phyloP scores from a whole-genome alignment of 306 rosid genomes.

The Fagus crenata region DNA sequence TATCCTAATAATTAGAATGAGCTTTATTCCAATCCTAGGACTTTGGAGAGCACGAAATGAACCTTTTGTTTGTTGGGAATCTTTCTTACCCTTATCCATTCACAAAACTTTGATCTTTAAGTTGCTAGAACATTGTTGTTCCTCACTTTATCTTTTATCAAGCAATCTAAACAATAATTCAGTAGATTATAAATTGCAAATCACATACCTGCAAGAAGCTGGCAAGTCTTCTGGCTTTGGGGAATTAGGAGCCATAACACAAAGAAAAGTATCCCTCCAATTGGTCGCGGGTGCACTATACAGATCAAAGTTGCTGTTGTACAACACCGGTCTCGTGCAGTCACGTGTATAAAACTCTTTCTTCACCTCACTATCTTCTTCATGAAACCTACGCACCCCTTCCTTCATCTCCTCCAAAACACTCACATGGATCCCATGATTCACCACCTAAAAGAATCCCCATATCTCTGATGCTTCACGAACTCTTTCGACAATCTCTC shows the following conservation, averaged over 20 bases:
- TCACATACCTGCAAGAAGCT: not conserved
- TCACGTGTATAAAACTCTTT: conserved; percentile 35
- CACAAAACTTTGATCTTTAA: too few species aligned
- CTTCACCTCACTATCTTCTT: conserved; percentile 40
- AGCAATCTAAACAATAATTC: too few species aligned
- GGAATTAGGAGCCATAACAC: conserved; percentile 6
- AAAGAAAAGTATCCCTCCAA: conserved; percentile 28
- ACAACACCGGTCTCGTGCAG: not conserved
- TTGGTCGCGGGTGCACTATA: conserved; percentile 4
- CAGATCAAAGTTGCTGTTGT: conserved; percentile 42
- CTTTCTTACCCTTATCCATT: too few species aligned
- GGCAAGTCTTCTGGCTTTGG: conserved; percentile 31
- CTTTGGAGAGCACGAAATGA: too few species aligned
- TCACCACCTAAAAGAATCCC: conserved; percentile 48
- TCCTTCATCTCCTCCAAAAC: conserved; percentile 39
- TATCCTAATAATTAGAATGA: too few species aligned
- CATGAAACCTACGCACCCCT: conserved; percentile 36
- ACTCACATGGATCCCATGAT: conserved; percentile 39
- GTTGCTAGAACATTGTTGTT: not conserved
- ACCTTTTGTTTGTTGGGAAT: too few species aligned
- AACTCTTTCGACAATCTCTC: conserved; percentile 20
- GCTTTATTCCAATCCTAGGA: too few species aligned
- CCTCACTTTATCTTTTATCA: not conserved
- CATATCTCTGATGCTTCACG: conserved; percentile 41
- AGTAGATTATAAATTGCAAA: too few species aligned